These are phyloP conservation scores for Ophiosphaerella narmari DNA, from an alignment of 2,329 filamentous ascomycete genomes.

Conservation along the genomic window DNA sequence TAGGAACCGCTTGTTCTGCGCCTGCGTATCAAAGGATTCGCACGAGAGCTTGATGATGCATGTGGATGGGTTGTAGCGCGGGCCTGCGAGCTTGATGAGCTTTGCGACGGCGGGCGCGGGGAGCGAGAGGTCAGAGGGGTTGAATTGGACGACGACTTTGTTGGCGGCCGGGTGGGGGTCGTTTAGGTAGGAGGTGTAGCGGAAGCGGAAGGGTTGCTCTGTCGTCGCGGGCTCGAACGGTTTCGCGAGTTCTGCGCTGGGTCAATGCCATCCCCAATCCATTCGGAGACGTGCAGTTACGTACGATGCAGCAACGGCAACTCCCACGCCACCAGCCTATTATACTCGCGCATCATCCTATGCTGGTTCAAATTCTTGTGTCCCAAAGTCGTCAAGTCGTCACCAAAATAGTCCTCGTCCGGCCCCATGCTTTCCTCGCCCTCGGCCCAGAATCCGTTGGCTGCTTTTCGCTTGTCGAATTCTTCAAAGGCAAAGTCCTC, in stretches of 20 bases:
- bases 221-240: constrained; percentile 74
- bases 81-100: constrained; percentile 82
- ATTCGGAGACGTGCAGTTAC: constrained; percentile 43
- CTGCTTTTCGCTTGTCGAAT: constrained; percentile 16
- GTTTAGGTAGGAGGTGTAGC: constrained; percentile 96
- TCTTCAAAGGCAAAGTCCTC: constrained; percentile 32
- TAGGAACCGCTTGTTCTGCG: constrained; percentile 96
- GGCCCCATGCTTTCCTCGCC: constrained; percentile 58
- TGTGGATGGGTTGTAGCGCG: constrained; percentile 84
- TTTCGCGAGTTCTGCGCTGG: constrained; percentile 72
- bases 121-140: constrained; percentile 72
- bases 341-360: constrained; percentile 86
- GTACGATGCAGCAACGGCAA: constrained; percentile 87
- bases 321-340: constrained; percentile 88
- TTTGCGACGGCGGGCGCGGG: constrained; percentile 72
- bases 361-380: constrained; percentile 88
- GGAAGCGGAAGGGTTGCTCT: constrained; percentile 80
- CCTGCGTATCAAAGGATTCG: constrained; percentile 84
- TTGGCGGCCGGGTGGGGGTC: constrained; percentile 87
- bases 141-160: constrained; percentile 94
- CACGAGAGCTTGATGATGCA: constrained; percentile 86
- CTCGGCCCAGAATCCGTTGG: constrained; percentile 43
- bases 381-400: constrained; percentile 81
- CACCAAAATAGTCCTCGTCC: constrained; percentile 70
- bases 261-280: too few relatives aligned